A percentile compares a stretch with the other conserved stretches of the same genome.
phyloP scores from a whole-genome alignment of 805 yeast species.

The Cyberlindnera veronae region DNA sequence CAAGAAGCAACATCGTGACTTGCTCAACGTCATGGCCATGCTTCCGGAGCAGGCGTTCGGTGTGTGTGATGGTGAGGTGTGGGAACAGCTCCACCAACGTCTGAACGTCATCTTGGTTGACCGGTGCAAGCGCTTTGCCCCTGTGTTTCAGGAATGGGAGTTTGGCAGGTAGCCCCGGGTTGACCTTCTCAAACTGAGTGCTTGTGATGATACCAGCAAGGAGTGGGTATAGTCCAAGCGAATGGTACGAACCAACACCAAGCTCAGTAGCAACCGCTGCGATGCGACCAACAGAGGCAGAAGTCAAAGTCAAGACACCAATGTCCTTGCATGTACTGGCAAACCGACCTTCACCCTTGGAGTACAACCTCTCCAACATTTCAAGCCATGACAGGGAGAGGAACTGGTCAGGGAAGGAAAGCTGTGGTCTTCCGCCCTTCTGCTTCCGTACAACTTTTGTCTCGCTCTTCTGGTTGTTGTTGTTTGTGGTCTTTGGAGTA shows the following conservation, averaged over 20 bases:
- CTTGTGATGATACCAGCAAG: conserved; percentile 52
- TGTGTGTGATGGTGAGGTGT: conserved; percentile 43
- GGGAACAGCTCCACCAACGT: conserved; percentile 64
- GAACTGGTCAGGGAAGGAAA: conserved; percentile 50
- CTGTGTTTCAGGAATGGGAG: conserved; percentile 40
- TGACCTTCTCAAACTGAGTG: conserved; percentile 39
- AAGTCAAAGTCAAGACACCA: conserved; percentile 47
- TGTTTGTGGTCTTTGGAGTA: conserved; percentile 5
- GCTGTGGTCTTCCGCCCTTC: conserved; percentile 1
- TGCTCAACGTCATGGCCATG: conserved; percentile 50
- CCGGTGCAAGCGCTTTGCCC: neutral
- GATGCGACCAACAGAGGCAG: conserved; percentile 11
- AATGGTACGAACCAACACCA: conserved; percentile 39
- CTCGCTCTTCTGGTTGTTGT: neutral
- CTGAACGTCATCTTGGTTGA: conserved; percentile 28
- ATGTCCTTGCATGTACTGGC: conserved; percentile 44
- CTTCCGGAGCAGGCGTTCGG: conserved; percentile 45
- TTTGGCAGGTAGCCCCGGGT: conserved; percentile 51
- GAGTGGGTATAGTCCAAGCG: conserved; percentile 50
- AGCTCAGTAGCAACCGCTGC: conserved; percentile 42
- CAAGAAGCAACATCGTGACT: conserved; percentile 58
- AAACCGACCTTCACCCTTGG: conserved; percentile 52
- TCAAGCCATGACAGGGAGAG: conserved; percentile 57
- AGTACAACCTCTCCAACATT: conserved; percentile 52
- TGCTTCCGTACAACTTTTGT: neutral